These are phyloP conservation scores for Marasmius fiardii DNA, from an alignment of 1,284 basidiomycete species.

Conservation along the genomic window DNA sequence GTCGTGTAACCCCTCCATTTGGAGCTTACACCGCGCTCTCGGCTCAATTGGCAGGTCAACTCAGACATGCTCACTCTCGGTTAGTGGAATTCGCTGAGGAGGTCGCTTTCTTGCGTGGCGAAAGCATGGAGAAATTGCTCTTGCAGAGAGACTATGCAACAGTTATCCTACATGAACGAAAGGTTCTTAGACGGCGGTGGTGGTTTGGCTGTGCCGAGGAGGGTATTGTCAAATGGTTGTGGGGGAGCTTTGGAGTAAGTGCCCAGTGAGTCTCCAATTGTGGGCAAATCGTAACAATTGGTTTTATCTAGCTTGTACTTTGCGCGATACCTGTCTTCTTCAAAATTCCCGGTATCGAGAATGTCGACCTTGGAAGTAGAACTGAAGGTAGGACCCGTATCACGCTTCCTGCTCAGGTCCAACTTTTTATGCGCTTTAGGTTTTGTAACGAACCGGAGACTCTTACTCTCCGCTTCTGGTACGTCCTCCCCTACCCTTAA, in stretches of 20 bases:
- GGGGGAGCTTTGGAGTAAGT: conserved; percentile 89
- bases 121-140: conserved; percentile 89
- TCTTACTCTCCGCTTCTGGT: conserved; percentile 83
- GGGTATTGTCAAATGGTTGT: conserved; percentile 96
- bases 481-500: conserved; percentile 9
- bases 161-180: conserved; percentile 86
- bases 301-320: conserved; percentile 62
- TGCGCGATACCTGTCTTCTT: conserved; percentile 96
- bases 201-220: conserved; percentile 94
- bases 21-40: conserved; percentile 85
- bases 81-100: conserved; percentile 94
- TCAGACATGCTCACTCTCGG: conserved; percentile 93
- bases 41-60: conserved; percentile 84
- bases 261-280: neutral
- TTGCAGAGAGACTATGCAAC: conserved; percentile 91
- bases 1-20: conserved; percentile 89
- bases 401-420: no score
- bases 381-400: conserved; percentile 67
- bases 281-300: conserved; percentile 7
- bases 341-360: conserved; percentile 71
- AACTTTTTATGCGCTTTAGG: conserved; percentile 36
- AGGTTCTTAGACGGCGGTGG: conserved; percentile 78
- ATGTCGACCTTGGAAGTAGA: conserved; percentile 75
- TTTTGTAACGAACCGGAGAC: conserved; percentile 91
- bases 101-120: conserved; percentile 90